phyloP scores from a whole-genome alignment of 139 green algal genomes.

The Coccomyxa sp. region DNA sequence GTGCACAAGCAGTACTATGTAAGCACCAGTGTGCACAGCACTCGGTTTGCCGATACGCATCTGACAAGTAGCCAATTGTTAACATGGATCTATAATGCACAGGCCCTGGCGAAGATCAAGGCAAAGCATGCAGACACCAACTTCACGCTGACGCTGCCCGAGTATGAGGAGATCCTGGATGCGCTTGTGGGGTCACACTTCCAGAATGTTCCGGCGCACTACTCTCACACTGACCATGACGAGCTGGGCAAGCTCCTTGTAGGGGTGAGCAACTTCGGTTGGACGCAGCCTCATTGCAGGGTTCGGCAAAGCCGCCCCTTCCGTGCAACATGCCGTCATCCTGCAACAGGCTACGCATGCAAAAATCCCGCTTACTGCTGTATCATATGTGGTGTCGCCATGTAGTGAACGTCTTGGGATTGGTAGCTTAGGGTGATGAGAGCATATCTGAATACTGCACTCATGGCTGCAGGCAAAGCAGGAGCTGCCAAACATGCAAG shows the following conservation, averaged over 20 bases:
- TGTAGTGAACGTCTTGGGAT: neutral
- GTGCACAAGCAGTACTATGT: neutral
- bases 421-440: neutral
- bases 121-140: neutral
- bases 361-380: too few species aligned
- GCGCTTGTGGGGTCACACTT: neutral
- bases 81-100: too few species aligned
- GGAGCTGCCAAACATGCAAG: conserved; percentile 38
- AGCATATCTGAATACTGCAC: neutral
- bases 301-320: too few species aligned
- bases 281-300: too few species aligned
- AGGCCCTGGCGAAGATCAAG: neutral
- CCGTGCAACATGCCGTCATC: too few species aligned
- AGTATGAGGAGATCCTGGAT: neutral
- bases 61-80: too few species aligned
- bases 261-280: neutral
- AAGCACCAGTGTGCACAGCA: neutral
- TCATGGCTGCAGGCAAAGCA: conserved; percentile 10
- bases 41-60: neutral
- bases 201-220: neutral
- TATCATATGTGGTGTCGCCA: neutral
- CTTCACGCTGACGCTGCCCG: neutral
- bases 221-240: neutral
- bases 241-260: neutral
- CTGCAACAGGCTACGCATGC: too few species aligned